Evolutionary conservation across 2,329 filamentous ascomycete genomes (phyloP).

Genomic region (Dendryphion nanum): DNA sequence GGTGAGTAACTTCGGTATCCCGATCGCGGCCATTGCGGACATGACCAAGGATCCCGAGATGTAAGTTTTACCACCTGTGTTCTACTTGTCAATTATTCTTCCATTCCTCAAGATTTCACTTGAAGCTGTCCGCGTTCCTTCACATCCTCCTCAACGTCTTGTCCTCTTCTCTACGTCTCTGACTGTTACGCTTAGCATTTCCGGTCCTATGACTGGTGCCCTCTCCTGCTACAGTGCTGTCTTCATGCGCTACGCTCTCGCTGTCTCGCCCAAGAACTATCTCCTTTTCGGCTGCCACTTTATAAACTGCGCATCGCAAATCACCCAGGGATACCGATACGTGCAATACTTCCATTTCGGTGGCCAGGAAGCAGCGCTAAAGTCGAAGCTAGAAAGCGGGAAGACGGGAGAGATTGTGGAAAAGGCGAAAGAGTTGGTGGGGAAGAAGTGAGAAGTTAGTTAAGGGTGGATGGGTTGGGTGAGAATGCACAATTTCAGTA

Average conservation of each 20-base stretch:
- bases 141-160: background rate
- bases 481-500: too few species aligned
- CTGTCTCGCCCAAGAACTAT: conserved; percentile 63
- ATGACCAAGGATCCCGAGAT: conserved; percentile 54
- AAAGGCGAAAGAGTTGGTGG: conserved; percentile 9
- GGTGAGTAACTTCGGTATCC: conserved; percentile 55
- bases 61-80: conserved; percentile 30
- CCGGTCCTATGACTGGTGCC: conserved; percentile 62
- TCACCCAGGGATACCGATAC: conserved; percentile 62
- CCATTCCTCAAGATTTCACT: background rate
- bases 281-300: conserved; percentile 67
- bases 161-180: background rate
- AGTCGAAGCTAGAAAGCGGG: conserved; percentile 38
- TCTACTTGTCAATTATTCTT: background rate
- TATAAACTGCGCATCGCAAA: conserved; percentile 62
- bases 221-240: conserved; percentile 61
- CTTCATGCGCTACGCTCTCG: conserved; percentile 67
- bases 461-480: too few species aligned
- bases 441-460: background rate
- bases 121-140: background rate
- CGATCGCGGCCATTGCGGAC: conserved; percentile 54
- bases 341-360: conserved; percentile 59
- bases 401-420: conserved; percentile 25
- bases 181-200: conserved; percentile 59
- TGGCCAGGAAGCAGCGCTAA: conserved; percentile 42